Base-by-base conservation (phyloP, 345 rosid genomes). In the Gossypium thurberi region DNA sequence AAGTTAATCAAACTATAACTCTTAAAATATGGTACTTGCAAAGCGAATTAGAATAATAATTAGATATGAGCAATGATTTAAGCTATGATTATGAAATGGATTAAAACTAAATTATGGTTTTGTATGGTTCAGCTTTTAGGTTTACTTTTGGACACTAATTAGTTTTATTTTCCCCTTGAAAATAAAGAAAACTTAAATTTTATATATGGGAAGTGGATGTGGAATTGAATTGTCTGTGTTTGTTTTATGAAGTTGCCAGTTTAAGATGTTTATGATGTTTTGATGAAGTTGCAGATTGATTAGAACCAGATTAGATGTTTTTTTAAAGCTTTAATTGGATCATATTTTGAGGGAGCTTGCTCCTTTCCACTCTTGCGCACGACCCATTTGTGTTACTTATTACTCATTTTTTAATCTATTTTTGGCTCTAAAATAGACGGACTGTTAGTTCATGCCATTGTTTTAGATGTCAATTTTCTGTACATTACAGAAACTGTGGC, bases 311-410 rank as follows among this genome's bases (percentile, higher is more conserved):
- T 82, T 71, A 23, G 50, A 65, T 47, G 74, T 57, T 65, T 71
- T 9, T 47, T 55, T n/a, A 6, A 55, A 46, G 23, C 40, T 13
- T 79, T 46, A 75, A 50, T 51, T 75, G 78, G 73, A 25, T 74
- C 88, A 23, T 80, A 85, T 81, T 81, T 83, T 75, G 79, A 80
- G 83, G 86, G 84, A 51, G 82, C 81, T 50, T 84, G 89, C 79
- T 70, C 47, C 59, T 55, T 18, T 33, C 86, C 85, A 84, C 80
- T 77, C 83, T 76, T 79, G 81, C 79, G 81, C 84, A 83, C 85
- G 82, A 82, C 85, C 85, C 55, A 1, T 64, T 72, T 77, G 33
- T 3, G 33, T 6, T 33, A 33, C 37, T 0, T 33, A 1, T 6
- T 4, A 33, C 37, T 33, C 1, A 33, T 4, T 33, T 33, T 33